Percentiles rank a stretch among this genome's conserved stretches.
Conservation (phyloP, 805 yeast genomes). For the Candida peoriensis region DNA sequence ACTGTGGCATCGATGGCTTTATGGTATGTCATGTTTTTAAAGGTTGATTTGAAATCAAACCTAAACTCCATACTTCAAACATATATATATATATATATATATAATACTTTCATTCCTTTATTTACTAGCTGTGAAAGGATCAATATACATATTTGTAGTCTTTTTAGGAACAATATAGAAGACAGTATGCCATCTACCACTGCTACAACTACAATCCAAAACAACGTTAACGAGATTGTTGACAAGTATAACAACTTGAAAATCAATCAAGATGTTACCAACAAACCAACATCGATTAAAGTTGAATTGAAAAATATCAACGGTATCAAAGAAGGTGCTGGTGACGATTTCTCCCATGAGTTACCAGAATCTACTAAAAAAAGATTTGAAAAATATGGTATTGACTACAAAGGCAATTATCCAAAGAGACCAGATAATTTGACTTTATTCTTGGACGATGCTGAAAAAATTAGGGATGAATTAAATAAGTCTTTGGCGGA, state of each 20-base stretch:
- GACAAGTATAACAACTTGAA: constrained; percentile 5
- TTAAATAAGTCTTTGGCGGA: constrained; percentile 23
- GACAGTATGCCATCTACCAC: too few species aligned
- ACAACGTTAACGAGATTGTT: constrained; percentile 6
- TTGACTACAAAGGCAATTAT: constrained; percentile 35
- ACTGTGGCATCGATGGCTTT: too few species aligned
- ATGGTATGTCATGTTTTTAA: too few species aligned
- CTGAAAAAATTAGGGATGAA: constrained; percentile 28
- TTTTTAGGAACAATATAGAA: too few species aligned
- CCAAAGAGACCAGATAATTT: constrained; percentile 34
- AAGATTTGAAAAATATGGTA: constrained; percentile 30
- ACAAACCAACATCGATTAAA: constrained; percentile 3
- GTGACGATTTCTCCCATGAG: constrained; percentile 11
- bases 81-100: too few species aligned
- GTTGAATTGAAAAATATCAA: constrained; percentile 7
- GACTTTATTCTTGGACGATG: constrained; percentile 38
- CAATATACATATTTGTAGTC: too few species aligned
- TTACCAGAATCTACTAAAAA: constrained; percentile 25
- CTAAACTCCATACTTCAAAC: too few species aligned
- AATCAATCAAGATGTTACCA: background rate
- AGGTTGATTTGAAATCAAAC: too few species aligned
- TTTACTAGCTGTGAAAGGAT: too few species aligned
- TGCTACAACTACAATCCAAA: constrained; percentile 4
- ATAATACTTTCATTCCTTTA: too few species aligned
- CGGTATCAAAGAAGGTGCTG: constrained; percentile 10